Base-by-base conservation (phyloP, 768 basidiomycete species). In the Russula earlei region DNA sequence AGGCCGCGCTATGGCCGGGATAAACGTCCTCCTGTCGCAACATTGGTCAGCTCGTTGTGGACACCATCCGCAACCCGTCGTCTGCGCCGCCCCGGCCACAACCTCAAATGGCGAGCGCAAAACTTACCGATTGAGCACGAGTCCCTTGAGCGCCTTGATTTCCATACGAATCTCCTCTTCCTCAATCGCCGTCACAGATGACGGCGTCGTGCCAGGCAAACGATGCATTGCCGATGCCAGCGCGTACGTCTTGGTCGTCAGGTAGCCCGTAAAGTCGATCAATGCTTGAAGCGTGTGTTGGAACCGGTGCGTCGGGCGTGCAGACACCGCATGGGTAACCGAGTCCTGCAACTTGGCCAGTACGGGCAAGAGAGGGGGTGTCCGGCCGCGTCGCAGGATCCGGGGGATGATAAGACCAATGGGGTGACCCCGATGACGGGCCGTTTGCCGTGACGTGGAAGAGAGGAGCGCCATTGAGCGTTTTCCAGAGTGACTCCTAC, bases 231-330 rank as follows among this genome's bases (percentile, higher is more conserved):
- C 25, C 29, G 59, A 58, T 10, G 66, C 60, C 12, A 78, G 74
- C 29, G 75, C 65, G 64, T 88, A 90, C 2, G 85, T 78, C 61
- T 88, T 84, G 9, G 84, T 77, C 55, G 84, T 83, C 64, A 91
- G 78, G 67, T 87, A 88, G 5, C 88, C 87, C 0, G 87, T 90
- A 58, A 91, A 77, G 62, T 87, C 83, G 2, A 83, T 76, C 37
- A 89, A 74, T 0, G 78, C 67, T 65, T 88, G 78, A 7, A 89
- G 70, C 10, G 82, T 82, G 62, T 81, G 76, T 62, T 86, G 84
- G 63, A 74, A 73, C 7, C 75, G 71, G 42, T 68, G 74, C 24
- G 68, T 43, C 25, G 54, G 33, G 10, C 36, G 53, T 44, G 48
- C 61, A 25, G 48, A 52, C 25, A 29, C 51, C n/a, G 40, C 49